Evolutionary conservation across 148 eudicot genomes (phyloP), one percentile per base, ranked within the genome.

Genomic region (Diospyros kaki): DNA sequence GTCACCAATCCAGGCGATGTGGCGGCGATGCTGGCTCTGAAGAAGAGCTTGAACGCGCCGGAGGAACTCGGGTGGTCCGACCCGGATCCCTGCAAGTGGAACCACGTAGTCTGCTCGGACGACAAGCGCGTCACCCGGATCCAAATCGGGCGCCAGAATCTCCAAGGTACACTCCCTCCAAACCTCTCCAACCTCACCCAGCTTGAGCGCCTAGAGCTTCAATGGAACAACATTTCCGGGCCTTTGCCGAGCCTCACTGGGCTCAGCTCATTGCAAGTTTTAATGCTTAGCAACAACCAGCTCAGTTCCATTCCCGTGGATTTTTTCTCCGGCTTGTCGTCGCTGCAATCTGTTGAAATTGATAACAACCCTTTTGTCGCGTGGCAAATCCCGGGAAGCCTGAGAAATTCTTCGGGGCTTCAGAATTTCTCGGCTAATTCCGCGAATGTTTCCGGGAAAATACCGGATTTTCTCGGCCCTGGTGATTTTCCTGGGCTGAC

Each of bases 1-100:
- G 85, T 45, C 78, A 88, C 87, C 44, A 53, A 56, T 68, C 65
- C 76, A 3, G 64, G 60, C 81, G 97, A 88, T 73, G 83, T 79
- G 51, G 64, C 88, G 38, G 91, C 80, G n/a, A 94, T 94, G 98
- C 60, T 88, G 39, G 84, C 90, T 38, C 86, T 94, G 12, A 91
- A 76, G 76, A 81, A 83, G 39, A 83, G 78, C 73, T 77, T 94
- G 7, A 89, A 82, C 84, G 83, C 89, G 11, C 87, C 92, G 1
- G 56, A 28, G 43, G 63, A 72, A 0, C 84, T 92, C 15, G 88
- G 85, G 2, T 94, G 98, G 98, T 72, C 87, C 44, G 93, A 80
- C 88, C 86, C 93, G 38, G 91, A 94, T 75, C 98, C 97, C 18
- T 94, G 98, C 71, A 88, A 91, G 52, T 94, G 98, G 98, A 52